Evolutionary conservation across 2,329 filamentous ascomycete species (phyloP), one percentile per base, ranked within the genome.

Genomic region (Aspergillus piperis): DNA sequence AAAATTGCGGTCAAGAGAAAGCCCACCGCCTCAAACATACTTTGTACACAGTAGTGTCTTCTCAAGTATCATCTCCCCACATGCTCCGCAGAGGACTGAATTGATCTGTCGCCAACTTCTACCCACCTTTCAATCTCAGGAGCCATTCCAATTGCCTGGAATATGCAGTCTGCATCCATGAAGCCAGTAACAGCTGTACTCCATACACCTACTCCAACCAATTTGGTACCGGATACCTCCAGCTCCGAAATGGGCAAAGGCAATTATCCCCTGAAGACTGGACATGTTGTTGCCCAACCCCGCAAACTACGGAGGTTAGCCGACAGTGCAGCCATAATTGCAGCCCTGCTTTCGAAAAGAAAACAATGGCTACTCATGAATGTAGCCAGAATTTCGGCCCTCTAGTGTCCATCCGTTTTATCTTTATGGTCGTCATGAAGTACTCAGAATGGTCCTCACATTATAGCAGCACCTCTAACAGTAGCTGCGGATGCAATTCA

Each of bases 1-100:
- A 54, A 70, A 69, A 55, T 70, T 69, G 67, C 68, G 68, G 68
- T 71, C 68, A 71, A 36, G 62, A 54, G 53, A 39, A 58, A 58
- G 38, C 57, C 64, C 62, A 65, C 64, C 62, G 66, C 65, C 64
- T 67, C 61, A 58, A 48, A 41, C 41, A 59, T 42, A 38, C 54
- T 25, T 39, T 38, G 32, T 36, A 36, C 32, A 36, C 32, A 36
- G 32, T 15, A 36, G 32, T 36, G 32, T 5, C 32, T 36, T 41
- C 27, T 44, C 38, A 51, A 58, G 15, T 57, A 54, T 54, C 30
- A 60, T 54, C 48, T 49, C 54, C 54, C 57, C 59, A 57, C 59
- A 50, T 23, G 41, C 25, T 44, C 41, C 17, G 41, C 41, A 21
- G n/a, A 44, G 19, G 17, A 21, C 41, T 50, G n/a, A 50, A 32